These are phyloP conservation scores for Symbiotaphrina buchneri DNA, from an alignment of 495 filamentous ascomycete species.

Conservation along the genomic window DNA sequence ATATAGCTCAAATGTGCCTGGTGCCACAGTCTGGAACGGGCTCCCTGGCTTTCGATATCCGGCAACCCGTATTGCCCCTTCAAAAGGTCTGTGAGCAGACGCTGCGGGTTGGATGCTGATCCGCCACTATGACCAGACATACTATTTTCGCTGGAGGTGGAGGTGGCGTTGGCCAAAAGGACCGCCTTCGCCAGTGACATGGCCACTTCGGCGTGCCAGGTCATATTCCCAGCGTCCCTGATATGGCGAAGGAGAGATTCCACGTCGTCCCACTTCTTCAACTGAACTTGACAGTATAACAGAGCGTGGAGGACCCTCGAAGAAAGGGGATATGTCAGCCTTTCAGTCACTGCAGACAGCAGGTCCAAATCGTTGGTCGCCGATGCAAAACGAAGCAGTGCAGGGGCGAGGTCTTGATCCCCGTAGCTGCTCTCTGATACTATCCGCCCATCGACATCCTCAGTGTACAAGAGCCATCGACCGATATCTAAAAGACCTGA, in stretches of 20 bases:
- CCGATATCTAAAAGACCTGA: constrained; percentile 24
- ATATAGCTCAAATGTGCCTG: constrained; percentile 1
- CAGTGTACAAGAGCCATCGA: constrained; percentile 27
- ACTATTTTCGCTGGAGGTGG: background rate
- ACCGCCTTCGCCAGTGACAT: constrained; percentile 19
- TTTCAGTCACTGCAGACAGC: constrained; percentile 18
- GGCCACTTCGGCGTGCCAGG: constrained; percentile 18
- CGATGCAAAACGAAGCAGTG: constrained; percentile 32
- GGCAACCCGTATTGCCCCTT: constrained; percentile 1
- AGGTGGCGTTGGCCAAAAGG: constrained; percentile 6
- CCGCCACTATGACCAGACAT: background rate
- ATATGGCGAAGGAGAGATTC: constrained; percentile 13
- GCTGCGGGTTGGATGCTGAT: background rate
- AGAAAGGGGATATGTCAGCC: constrained; percentile 16
- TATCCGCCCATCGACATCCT: constrained; percentile 31
- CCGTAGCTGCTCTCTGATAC: constrained; percentile 24
- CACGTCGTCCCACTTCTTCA: constrained; percentile 3
- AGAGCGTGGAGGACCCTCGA: background rate
- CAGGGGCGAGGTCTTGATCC: constrained; percentile 24
- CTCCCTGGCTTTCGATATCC: background rate
- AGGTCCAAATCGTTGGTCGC: constrained; percentile 24
- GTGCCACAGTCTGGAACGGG: background rate
- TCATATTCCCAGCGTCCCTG: constrained; percentile 19
- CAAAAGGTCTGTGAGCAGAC: constrained; percentile 2
- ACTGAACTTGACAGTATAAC: background rate